Evolutionary conservation across 2,329 filamentous ascomycete species (phyloP), one percentile per base, ranked within the genome.

Genomic region (Lasiodiplodia citricola): DNA sequence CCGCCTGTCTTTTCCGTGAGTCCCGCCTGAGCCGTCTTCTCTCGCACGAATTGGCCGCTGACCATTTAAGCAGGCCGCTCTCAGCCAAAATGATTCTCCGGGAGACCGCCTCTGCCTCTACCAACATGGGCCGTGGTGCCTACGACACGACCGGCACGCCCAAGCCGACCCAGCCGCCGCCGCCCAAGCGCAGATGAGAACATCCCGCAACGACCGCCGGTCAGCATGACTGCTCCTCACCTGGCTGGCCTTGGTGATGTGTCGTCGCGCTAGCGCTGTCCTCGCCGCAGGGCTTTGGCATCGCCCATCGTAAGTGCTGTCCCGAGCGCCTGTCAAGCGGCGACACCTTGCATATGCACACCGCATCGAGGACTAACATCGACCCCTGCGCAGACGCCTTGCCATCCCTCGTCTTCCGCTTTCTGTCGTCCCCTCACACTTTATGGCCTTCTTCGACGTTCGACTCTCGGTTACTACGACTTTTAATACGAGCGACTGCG

Each of bases 121-220:
- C 74, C 75, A 83, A 83, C 78, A 84, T 84, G 82, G 82, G 82
- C 69, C 81, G 82, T 72, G 82, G 82, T 70, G 81, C 81, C 70
- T 84, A 84, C 75, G 82, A 84, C 73, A 84, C 82, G 35, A 84
- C 82, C n/a, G 82, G 82, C 70, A 80, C 82, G n/a, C 79, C 81
- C 63, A 83, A 83, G 75, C 82, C 81, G 2, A 78, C 79, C 67
- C 80, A 80, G 47, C 78, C 78, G 52, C 80, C 78, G 64, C 78
- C 80, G 55, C 80, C 81, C 73, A 74, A 74, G 72, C 73, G 75
- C 78, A 80, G 79, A 75, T 69, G 57, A 70, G 35, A 54, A 62
- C 31, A 54, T 10, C 55, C 41, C 37, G 63, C 28, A 28, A 44
- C 63, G 54, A 35, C 60, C 11, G 31, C 54, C 54, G 44, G 66